Conservation (phyloP, 148 eudicot species). For the Linanthus parryae region DNA sequence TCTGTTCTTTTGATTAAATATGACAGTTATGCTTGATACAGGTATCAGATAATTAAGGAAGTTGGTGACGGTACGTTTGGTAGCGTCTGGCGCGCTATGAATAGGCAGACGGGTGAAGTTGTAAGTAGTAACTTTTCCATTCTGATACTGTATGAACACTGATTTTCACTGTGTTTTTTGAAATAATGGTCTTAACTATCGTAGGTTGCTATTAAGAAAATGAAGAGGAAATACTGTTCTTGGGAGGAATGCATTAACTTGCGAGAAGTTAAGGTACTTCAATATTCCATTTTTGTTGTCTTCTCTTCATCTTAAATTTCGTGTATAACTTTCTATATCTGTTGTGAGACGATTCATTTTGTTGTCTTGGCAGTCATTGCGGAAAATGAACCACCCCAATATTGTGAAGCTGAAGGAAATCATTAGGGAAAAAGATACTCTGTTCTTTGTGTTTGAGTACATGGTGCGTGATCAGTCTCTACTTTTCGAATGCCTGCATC, state of each 20-base stretch:
- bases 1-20: constrained; percentile 2
- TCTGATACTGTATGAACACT: no score
- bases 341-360: background rate
- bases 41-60: constrained; percentile 73
- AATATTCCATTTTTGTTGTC: background rate
- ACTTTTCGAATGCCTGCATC: background rate
- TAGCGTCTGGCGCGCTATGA: constrained; percentile 83
- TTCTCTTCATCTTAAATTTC: background rate
- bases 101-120: constrained; percentile 83
- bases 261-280: constrained; percentile 45
- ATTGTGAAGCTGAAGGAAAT: constrained; percentile 97
- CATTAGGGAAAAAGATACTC: constrained; percentile 67
- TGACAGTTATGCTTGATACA: constrained; percentile 16
- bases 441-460: constrained; percentile 90
- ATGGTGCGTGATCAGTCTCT: constrained; percentile 43
- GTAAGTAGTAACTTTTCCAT: no score
- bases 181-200: constrained; percentile 4
- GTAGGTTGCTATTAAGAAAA: constrained; percentile 88
- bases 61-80: constrained; percentile 97
- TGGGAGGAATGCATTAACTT: constrained; percentile 66
- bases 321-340: constrained; percentile 3
- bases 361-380: constrained; percentile 52
- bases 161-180: no score
- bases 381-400: constrained; percentile 89
- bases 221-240: constrained; percentile 89